Base-by-base conservation (phyloP, 2,329 filamentous ascomycete genomes). In the Microascus cirrosus region DNA sequence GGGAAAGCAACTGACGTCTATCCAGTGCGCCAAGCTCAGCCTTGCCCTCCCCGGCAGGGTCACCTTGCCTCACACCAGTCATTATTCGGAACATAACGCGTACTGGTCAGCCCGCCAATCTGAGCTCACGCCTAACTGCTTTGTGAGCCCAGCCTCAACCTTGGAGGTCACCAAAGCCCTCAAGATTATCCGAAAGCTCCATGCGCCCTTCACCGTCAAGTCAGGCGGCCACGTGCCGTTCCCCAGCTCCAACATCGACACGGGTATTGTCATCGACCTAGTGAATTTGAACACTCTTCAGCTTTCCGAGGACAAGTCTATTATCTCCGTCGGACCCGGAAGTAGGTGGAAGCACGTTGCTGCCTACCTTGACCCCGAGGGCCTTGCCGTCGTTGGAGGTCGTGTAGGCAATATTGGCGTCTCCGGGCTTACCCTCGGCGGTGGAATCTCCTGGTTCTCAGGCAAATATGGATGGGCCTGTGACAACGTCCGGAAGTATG, bases 271-370 rank as follows among this genome's bases (percentile, higher is more conserved):
- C 8, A 60, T 70, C n/a, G 66, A 68, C 51, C 65, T 69, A 11
- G 60, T 55, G 3, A 56, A 60, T 24, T 55, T 67, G 15, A 61
- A 63, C 45, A 34, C 55, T 24, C 58, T 64, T 4, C 55, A 59
- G 1, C 60, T 64, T 20, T 56, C 63, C 28, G 53, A 51, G 1
- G 55, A 59, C 13, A 69, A 73, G 50, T 67, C 68, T 1, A 70
- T 68, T 1, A 72, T 73, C 6, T 69, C 66, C 18, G 66, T 80
- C 15, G 77, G 77, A 0, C 65, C 73, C 0, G 79, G 78, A 2
- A 70, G 71, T 28, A 67, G 71, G 4, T 81, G 78, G 78, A 60
- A 59, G 1, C 57, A 61, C 10, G 62, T 66, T 8, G 67, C 67
- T 39, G 60, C 61, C 25, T 53, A 59, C 11, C 56, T 69, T 12